phyloP scores from a whole-genome alignment of 441 rosid species.

The Geranium incanum region DNA sequence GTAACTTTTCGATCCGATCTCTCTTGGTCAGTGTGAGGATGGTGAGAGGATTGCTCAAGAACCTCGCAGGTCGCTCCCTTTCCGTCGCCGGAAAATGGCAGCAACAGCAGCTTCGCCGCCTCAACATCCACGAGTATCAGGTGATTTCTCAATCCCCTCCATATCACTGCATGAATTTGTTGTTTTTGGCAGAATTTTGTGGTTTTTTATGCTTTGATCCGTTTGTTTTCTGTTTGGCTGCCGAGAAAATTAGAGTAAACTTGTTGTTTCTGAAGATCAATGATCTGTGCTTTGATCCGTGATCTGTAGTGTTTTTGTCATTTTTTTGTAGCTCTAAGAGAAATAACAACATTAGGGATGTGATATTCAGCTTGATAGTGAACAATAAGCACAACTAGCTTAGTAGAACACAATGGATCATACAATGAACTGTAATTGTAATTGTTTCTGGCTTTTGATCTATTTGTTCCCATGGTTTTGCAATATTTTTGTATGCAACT shows the following conservation, averaged over 20 bases:
- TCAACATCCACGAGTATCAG: constrained; percentile 96
- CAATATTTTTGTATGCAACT: neutral
- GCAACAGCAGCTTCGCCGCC: constrained; percentile 91
- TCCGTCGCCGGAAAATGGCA: constrained; percentile 79
- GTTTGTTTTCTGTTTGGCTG: neutral
- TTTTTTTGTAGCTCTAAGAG: neutral
- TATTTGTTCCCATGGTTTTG: neutral
- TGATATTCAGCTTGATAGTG: constrained; percentile 2
- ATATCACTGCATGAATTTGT: neutral
- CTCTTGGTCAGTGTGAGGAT: constrained; percentile 10
- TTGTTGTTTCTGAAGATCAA: neutral
- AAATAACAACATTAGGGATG: neutral
- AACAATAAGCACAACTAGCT: neutral
- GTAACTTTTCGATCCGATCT: neutral
- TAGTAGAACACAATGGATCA: neutral
- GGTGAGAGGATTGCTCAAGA: constrained; percentile 74
- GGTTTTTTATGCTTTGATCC: neutral
- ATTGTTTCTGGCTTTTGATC: neutral
- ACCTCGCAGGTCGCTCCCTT: constrained; percentile 68
- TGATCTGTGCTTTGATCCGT: neutral
- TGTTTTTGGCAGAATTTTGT: neutral
- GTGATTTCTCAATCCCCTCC: constrained; percentile 22
- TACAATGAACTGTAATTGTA: neutral
- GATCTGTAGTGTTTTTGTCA: neutral
- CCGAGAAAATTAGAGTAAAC: neutral